These are phyloP conservation scores for Pulveroboletus sp. DNA, from an alignment of 768 basidiomycete species.

Conservation along the genomic window DNA sequence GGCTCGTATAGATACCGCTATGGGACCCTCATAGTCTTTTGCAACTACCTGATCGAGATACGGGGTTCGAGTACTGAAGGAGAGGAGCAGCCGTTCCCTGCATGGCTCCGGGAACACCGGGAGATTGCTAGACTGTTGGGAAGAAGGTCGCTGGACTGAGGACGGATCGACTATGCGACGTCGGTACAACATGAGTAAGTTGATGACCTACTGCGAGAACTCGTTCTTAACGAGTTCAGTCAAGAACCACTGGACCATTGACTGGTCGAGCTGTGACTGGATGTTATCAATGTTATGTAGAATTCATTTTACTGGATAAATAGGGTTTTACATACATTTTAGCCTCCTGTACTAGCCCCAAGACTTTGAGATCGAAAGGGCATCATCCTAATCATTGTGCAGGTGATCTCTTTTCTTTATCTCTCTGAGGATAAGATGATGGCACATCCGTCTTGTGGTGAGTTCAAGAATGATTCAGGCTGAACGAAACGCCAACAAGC, in stretches of 20 bases:
- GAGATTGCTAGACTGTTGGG: slow-evolving; percentile 77
- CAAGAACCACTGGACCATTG: neutral
- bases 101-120: slow-evolving; percentile 77
- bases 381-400: too few species aligned
- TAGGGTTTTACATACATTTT: neutral
- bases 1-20: slow-evolving; percentile 63
- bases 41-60: slow-evolving; percentile 87
- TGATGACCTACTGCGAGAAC: slow-evolving; percentile 1
- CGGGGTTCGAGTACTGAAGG: slow-evolving; percentile 36
- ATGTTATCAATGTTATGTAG: neutral
- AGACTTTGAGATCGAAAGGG: too few species aligned
- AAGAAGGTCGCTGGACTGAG: slow-evolving; percentile 64
- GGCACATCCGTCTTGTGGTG: too few species aligned
- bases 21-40: slow-evolving; percentile 87
- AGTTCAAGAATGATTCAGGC: too few species aligned
- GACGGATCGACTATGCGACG: neutral
- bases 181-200: neutral
- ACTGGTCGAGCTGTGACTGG: neutral
- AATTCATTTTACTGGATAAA: neutral
- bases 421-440: too few species aligned
- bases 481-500: too few species aligned
- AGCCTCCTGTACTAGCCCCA: too few species aligned
- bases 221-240: neutral
- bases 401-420: too few species aligned
- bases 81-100: slow-evolving; percentile 57